Base-by-base conservation (phyloP, 352 stramenopile species). In the Elongisporangium anandrum region DNA sequence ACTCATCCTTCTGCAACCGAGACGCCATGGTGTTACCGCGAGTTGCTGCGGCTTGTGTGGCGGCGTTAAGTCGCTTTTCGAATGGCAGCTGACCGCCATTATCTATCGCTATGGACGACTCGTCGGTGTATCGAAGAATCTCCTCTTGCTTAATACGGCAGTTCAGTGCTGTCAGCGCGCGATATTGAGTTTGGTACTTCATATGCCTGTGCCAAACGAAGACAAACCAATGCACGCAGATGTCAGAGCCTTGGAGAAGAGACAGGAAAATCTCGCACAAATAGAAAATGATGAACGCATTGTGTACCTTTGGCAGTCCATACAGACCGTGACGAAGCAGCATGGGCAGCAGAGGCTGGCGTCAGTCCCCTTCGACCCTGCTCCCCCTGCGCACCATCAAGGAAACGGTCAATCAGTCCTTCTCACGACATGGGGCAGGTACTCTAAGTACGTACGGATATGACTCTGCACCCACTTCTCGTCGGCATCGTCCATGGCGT, bases 321-420 rank as follows among this genome's bases (percentile, higher is more conserved):
- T 87, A 51, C 79, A 94, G 17, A 94, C 78, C 0, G 76, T 89
- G 29, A 94, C 56, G 57, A 94, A 94, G 65, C 84, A 94, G 60
- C 81, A 94, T 21, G 84, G 84, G 60, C 84, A 94, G 45, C 79
- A 88, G 6, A 94, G 66, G 26, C 66, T 80, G 1, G 77, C 84
- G 60, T 91, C 81, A 1, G 74, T 85, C 54, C 65, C 63, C 0
- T 21, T 22, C 10, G 58, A 59, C 16, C 34, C 26, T 38, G 50
- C n/a, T 2, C 8, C 38, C 12, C 50, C 56, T 66, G 45, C 39
- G 51, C 19, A 56, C 10, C 56, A 56, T 57, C 12, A 20, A 48
- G 38, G 15, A 51, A 49, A 53, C 10, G 24, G 34, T 4, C 12
- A 45, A 17, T 45, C 34, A 45, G 34, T 17, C 34, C 34, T 17